Conservation (phyloP, 2,329 filamentous ascomycete species). For the Botrytis byssoidea region DNA sequence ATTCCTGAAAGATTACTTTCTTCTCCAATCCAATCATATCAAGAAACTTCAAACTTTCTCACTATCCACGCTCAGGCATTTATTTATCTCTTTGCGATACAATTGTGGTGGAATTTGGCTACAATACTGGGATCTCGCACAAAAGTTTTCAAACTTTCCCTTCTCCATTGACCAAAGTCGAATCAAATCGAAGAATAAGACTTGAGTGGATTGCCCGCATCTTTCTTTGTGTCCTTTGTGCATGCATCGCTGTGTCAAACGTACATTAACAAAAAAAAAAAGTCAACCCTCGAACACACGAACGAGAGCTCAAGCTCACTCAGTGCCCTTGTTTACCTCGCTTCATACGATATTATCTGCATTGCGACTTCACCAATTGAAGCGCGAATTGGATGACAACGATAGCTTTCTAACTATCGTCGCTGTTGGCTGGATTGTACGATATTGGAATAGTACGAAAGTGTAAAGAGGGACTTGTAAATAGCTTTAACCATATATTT, state of each 20-base stretch:
- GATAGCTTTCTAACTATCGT: background rate
- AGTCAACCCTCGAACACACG: background rate
- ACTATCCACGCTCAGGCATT: conserved; percentile 10
- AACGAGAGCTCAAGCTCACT: background rate
- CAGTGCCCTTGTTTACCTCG: background rate
- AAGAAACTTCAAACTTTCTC: background rate
- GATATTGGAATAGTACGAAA: conserved; percentile 2
- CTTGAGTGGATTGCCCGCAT: background rate
- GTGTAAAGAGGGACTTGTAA: conserved; percentile 1
- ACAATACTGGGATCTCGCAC: background rate
- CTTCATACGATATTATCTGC: background rate
- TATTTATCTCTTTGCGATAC: background rate
- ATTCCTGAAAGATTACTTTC: background rate
- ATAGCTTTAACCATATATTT: background rate
- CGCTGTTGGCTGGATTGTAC: background rate
- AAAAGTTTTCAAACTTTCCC: background rate
- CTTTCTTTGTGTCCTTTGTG: conserved; percentile 9
- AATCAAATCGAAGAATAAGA: background rate
- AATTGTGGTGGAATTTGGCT: background rate
- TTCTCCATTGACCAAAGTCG: background rate
- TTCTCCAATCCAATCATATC: conserved; percentile 2
- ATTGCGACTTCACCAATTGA: conserved; percentile 8
- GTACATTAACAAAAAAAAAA: background rate
- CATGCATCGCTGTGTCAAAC: background rate
- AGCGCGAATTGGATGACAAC: conserved; percentile 5